Percentiles rank a stretch among this genome's conserved stretches.
Conservation (phyloP, 257 asterid genomes). For the Ophiorrhiza pumila region DNA sequence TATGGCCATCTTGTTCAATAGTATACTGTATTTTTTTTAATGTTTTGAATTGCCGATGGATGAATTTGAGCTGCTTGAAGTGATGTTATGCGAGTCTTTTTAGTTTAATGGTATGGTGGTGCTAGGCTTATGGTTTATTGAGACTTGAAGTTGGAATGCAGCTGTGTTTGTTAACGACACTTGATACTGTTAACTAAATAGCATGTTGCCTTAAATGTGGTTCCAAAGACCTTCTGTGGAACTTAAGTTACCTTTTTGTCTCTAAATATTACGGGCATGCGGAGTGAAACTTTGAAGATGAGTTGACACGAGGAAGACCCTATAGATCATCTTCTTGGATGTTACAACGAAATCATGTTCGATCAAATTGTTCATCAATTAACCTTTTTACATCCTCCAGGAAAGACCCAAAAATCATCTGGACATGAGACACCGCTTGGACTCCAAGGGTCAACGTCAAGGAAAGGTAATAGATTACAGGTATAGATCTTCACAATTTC, state of each 20-base stretch:
- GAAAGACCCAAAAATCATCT: constrained; percentile 95
- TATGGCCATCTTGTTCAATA: not conserved
- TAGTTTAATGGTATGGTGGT: not conserved
- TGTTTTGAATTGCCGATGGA: not conserved
- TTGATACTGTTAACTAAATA: not conserved
- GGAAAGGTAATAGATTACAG: constrained; percentile 97
- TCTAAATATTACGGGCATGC: not conserved
- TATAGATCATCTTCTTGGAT: not conserved
- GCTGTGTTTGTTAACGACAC: not conserved
- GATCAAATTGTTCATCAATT: constrained; percentile 7
- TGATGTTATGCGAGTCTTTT: not conserved
- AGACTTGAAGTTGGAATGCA: not conserved
- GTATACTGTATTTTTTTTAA: not conserved
- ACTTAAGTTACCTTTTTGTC: not conserved
- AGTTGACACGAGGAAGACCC: not conserved
- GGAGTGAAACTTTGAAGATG: not conserved
- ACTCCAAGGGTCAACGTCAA: constrained; percentile 96
- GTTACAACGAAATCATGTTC: not conserved
- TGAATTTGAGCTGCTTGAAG: not conserved
- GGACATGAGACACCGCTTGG: constrained; percentile 95
- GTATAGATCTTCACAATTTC: constrained; percentile 36
- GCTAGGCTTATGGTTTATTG: not conserved
- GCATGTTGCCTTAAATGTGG: not conserved
- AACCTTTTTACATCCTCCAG: constrained; percentile 32
- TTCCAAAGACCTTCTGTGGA: not conserved